Conservation (phyloP, 2,329 filamentous ascomycete species). For the Phaeosphaeria sp. region DNA sequence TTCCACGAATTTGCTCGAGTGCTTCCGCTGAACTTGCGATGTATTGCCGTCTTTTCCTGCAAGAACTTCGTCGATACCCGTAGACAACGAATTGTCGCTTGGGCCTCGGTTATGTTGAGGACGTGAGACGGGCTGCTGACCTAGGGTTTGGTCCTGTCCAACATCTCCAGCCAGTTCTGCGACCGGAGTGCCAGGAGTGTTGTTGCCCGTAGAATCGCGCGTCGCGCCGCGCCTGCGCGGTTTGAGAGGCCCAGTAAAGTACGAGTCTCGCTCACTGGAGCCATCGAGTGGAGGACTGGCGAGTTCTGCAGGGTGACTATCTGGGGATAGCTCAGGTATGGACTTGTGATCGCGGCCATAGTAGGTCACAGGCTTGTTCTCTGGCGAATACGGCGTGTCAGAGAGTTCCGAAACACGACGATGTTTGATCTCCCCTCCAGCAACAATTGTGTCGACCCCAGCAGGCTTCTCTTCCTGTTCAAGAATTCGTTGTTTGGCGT, state of each 20-base stretch:
- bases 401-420: slow-evolving; percentile 45
- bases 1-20: slow-evolving; percentile 6
- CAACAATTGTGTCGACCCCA: slow-evolving; percentile 39
- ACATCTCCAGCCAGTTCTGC: slow-evolving; percentile 44
- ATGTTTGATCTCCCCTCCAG: slow-evolving; percentile 38
- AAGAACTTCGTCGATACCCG: slow-evolving; percentile 39
- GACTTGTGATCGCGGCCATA: slow-evolving; percentile 35
- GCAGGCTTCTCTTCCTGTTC: slow-evolving; percentile 19
- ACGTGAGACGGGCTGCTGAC: slow-evolving; percentile 17
- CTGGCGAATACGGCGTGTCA: slow-evolving; percentile 33
- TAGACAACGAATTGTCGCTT: slow-evolving; percentile 33
- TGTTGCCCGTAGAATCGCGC: slow-evolving; percentile 34
- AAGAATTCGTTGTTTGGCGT: slow-evolving; percentile 6
- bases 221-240: slow-evolving; percentile 30
- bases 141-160: slow-evolving; percentile 20
- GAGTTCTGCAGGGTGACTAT: slow-evolving; percentile 42
- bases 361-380: slow-evolving; percentile 30
- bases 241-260: slow-evolving; percentile 30
- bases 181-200: slow-evolving; percentile 32
- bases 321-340: slow-evolving; percentile 43
- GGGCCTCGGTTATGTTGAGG: slow-evolving; percentile 29
- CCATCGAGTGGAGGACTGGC: slow-evolving; percentile 37
- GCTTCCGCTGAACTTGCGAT: not conserved
- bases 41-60: slow-evolving; percentile 9
- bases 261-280: slow-evolving; percentile 29